These are phyloP conservation scores for Oryza coarctata DNA, from an alignment of 176 grass and related monocot species.

Conservation along the genomic window DNA sequence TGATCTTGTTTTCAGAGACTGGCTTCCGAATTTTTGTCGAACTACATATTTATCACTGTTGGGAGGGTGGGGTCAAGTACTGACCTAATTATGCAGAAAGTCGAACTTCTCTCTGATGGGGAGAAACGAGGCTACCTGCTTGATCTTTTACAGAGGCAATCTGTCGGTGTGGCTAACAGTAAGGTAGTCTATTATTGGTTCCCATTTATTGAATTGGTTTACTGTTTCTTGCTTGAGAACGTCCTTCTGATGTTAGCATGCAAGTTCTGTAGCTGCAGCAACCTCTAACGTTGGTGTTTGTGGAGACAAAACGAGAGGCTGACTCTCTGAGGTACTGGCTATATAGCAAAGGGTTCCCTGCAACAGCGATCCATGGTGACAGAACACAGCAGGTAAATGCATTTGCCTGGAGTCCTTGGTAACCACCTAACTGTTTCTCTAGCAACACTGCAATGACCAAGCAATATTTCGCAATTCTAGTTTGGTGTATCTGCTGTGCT, in stretches of 20 bases:
- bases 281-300: conserved; percentile 80
- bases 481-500: not conserved
- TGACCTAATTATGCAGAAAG: conserved; percentile 75
- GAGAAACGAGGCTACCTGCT: conserved; percentile 67
- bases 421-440: not conserved
- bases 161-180: conserved; percentile 30
- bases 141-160: conserved; percentile 54
- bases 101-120: conserved; percentile 57
- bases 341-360: conserved; percentile 57
- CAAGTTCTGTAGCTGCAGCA: conserved; percentile 45
- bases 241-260: conserved; percentile 9
- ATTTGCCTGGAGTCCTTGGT: not conserved
- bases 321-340: conserved; percentile 64
- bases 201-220: not conserved
- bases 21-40: conserved; percentile 70
- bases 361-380: conserved; percentile 82
- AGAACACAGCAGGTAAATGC: conserved; percentile 57
- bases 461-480: not conserved
- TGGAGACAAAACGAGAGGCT: conserved; percentile 85
- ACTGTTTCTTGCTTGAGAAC: not conserved
- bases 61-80: conserved; percentile 82
- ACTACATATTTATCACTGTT: conserved; percentile 84
- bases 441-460: not conserved
- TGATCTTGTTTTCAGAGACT: conserved; percentile 44
- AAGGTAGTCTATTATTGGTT: conserved; percentile 33